A percentile compares a stretch with the other conserved stretches of the same genome.
Conservation (phyloP, 768 basidiomycete genomes). For the Suillus alpinus region DNA sequence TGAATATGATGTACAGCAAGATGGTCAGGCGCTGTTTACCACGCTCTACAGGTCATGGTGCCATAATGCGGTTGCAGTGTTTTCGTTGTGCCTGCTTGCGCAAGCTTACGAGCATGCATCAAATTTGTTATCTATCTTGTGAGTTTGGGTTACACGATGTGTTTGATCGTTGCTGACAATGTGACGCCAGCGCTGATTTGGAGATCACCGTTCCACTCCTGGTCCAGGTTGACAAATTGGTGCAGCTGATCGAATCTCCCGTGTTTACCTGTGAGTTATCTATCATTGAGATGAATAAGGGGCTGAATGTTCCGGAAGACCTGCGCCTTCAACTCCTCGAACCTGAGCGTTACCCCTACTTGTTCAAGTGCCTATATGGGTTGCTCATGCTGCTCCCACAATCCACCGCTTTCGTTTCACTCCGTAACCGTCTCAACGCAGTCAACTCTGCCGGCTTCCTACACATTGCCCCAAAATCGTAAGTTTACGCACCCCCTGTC, state of each 20-base stretch:
- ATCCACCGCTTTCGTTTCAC: slow-evolving; percentile 92
- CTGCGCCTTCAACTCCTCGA: slow-evolving; percentile 92
- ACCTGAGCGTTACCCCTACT: slow-evolving; percentile 92
- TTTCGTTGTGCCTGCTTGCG: slow-evolving; percentile 92
- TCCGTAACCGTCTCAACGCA: slow-evolving; percentile 90
- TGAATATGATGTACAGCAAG: slow-evolving; percentile 55
- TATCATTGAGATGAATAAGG: neutral
- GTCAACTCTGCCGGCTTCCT: slow-evolving; percentile 94
- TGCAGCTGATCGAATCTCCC: slow-evolving; percentile 96
- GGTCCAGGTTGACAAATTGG: slow-evolving; percentile 96
- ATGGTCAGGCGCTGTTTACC: slow-evolving; percentile 93
- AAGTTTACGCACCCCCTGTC: slow-evolving; percentile 23
- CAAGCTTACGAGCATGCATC: slow-evolving; percentile 99
- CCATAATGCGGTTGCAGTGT: slow-evolving; percentile 95
- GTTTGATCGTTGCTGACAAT: slow-evolving; percentile 1
- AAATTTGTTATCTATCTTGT: slow-evolving; percentile 95
- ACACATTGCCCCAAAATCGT: slow-evolving; percentile 87
- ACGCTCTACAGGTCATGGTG: slow-evolving; percentile 97
- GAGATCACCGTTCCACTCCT: slow-evolving; percentile 94
- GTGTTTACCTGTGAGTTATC: slow-evolving; percentile 86
- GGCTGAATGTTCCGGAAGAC: slow-evolving; percentile 40
- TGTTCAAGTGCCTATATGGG: slow-evolving; percentile 98
- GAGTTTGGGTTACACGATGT: slow-evolving; percentile 23
- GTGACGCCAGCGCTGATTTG: slow-evolving; percentile 73
- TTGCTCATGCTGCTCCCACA: slow-evolving; percentile 96